A percentile compares a stretch with the other conserved stretches of the same genome.
These are phyloP conservation scores for Rhodomyrtus psidioides DNA, from an alignment of 441 rosid genomes.

Conservation along the genomic window DNA sequence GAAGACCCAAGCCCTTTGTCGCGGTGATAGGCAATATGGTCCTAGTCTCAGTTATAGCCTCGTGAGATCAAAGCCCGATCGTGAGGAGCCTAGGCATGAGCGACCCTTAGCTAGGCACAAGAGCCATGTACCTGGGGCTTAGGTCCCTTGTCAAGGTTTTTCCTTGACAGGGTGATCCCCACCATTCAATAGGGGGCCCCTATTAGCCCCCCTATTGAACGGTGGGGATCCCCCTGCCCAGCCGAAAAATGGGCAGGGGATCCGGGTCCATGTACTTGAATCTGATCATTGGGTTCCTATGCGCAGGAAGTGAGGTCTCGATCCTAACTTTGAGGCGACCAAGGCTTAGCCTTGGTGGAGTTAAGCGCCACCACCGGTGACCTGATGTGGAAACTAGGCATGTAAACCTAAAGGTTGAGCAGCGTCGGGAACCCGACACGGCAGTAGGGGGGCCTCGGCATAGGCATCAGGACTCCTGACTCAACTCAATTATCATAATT, in stretches of 20 bases:
- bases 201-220: too few species aligned
- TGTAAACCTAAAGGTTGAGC: too few species aligned
- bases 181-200: too few species aligned
- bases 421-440: rapidly evolving
- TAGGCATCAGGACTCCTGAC: rapidly evolving
- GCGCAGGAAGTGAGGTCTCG: rapidly evolving
- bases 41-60: too few species aligned
- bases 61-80: rapidly evolving
- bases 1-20: neutral
- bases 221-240: too few species aligned
- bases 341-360: neutral
- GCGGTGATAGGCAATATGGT: rapidly evolving
- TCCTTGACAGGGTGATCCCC: too few species aligned
- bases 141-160: too few species aligned
- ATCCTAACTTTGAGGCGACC: neutral
- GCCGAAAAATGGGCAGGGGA: too few species aligned
- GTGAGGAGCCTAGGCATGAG: rapidly evolving
- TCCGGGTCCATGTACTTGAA: too few species aligned
- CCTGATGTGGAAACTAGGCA: too few species aligned
- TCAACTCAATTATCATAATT: neutral
- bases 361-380: too few species aligned
- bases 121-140: too few species aligned
- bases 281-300: rapidly evolving
- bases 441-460: rapidly evolving
- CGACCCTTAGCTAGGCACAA: rapidly evolving